These are phyloP conservation scores for Diaporthe amygdali DNA, from an alignment of 2,329 filamentous ascomycete genomes.

Conservation along the genomic window DNA sequence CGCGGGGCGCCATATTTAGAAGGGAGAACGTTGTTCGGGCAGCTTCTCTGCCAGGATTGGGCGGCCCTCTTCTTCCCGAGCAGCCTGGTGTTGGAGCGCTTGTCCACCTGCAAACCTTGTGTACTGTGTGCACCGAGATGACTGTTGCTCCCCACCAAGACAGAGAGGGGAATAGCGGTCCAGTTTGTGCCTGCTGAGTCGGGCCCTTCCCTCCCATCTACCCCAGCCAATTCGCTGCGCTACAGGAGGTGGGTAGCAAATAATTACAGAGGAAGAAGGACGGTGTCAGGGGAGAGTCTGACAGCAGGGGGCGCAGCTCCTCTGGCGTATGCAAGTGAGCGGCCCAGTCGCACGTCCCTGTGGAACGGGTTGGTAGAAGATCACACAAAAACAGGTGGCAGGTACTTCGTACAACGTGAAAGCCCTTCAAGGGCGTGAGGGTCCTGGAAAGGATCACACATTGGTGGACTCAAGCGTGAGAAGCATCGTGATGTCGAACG, in stretches of 20 bases:
- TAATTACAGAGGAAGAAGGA: constrained; percentile 8
- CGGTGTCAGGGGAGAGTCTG: constrained; percentile 21
- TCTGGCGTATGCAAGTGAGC: constrained; percentile 19
- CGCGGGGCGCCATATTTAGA: constrained; percentile 11
- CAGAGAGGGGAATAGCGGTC: background rate
- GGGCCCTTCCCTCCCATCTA: background rate
- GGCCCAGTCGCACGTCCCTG: constrained; percentile 12
- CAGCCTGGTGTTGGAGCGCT: background rate
- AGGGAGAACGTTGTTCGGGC: background rate
- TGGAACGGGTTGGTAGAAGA: background rate
- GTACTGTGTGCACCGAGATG: constrained; percentile 13
- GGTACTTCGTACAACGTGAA: constrained; percentile 12
- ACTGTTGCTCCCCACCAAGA: constrained; percentile 5
- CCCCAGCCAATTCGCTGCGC: constrained; percentile 13
- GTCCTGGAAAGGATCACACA: constrained; percentile 4
- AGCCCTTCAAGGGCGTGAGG: constrained; percentile 3
- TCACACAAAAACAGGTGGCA: background rate
- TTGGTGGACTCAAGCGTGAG: background rate
- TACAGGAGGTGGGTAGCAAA: constrained; percentile 17
- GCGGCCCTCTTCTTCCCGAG: background rate
- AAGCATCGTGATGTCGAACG: constrained; percentile 22
- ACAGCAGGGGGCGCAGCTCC: constrained; percentile 24
- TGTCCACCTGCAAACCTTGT: constrained; percentile 1
- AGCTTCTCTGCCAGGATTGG: constrained; percentile 5
- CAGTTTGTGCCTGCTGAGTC: constrained; percentile 5